A percentile compares a stretch with the other conserved stretches of the same genome.
Conservation (phyloP, 805 yeast species). For the Monosporozyma solicola region DNA sequence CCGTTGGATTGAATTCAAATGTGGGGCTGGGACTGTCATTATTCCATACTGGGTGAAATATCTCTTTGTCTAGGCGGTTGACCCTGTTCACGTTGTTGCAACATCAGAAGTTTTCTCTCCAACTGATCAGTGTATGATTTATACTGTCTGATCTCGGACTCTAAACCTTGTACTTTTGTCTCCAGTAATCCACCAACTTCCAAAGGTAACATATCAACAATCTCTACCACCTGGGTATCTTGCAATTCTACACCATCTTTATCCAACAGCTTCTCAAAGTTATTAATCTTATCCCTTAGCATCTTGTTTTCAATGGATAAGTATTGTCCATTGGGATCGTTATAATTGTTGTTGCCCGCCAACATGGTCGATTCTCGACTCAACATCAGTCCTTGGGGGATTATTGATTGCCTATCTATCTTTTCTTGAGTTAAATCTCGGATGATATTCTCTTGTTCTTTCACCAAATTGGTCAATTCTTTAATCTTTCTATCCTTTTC, state of each 20-base stretch:
- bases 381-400: not conserved
- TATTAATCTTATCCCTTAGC: constrained; percentile 59
- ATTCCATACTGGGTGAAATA: not conserved
- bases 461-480: constrained; percentile 51
- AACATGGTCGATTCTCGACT: not conserved
- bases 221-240: constrained; percentile 48
- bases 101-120: constrained; percentile 11
- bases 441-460: constrained; percentile 48
- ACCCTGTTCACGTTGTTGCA: not conserved
- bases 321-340: constrained; percentile 32
- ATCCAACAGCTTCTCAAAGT: constrained; percentile 55
- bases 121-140: constrained; percentile 13
- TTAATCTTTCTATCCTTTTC: constrained; percentile 47
- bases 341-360: not conserved
- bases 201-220: constrained; percentile 49
- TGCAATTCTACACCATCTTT: constrained; percentile 43
- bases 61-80: not conserved
- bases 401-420: not conserved
- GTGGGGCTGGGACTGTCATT: not conserved
- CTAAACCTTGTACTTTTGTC: constrained; percentile 20
- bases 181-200: constrained; percentile 30
- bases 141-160: constrained; percentile 28
- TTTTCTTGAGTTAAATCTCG: constrained; percentile 20
- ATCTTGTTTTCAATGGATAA: constrained; percentile 56
- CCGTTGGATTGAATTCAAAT: not conserved